A percentile compares a stretch with the other conserved stretches of the same genome.
These are phyloP conservation scores for Sparassis latifolia DNA, from an alignment of 1,284 basidiomycete genomes.

Conservation along the genomic window DNA sequence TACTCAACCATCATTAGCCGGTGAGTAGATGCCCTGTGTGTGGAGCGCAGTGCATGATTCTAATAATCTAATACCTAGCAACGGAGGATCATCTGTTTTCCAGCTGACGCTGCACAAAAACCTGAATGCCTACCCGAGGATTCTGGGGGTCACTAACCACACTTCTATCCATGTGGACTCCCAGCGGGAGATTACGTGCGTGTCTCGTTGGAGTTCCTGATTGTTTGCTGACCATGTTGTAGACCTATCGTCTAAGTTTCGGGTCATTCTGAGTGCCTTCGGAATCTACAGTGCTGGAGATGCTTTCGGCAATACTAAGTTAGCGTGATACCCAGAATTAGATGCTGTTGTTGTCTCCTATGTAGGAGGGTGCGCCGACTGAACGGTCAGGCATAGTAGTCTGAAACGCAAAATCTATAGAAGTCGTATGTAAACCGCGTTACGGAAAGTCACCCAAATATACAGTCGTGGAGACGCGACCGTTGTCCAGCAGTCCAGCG, in stretches of 20 bases:
- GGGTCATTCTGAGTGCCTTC: not conserved
- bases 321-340: no score
- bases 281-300: no score
- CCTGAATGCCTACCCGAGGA: conserved; percentile 89
- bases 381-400: no score
- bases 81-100: conserved; percentile 87
- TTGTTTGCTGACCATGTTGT: not conserved
- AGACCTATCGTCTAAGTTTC: not conserved
- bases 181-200: conserved; percentile 42
- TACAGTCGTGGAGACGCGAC: no score
- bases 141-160: conserved; percentile 75
- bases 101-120: conserved; percentile 98
- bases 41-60: not conserved
- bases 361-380: no score
- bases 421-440: no score
- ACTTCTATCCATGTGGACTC: conserved; percentile 61
- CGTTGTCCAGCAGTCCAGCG: no score
- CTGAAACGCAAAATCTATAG: no score
- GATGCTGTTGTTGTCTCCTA: no score
- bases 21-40: conserved; percentile 27
- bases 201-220: conserved; percentile 6
- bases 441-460: no score
- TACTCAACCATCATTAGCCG: conserved; percentile 69
- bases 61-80: conserved; percentile 38
- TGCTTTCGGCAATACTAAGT: no score